Percentiles rank a stretch among this genome's conserved stretches.
These are phyloP conservation scores for Litchi chinensis DNA, from an alignment of 345 rosid genomes.

Conservation along the genomic window DNA sequence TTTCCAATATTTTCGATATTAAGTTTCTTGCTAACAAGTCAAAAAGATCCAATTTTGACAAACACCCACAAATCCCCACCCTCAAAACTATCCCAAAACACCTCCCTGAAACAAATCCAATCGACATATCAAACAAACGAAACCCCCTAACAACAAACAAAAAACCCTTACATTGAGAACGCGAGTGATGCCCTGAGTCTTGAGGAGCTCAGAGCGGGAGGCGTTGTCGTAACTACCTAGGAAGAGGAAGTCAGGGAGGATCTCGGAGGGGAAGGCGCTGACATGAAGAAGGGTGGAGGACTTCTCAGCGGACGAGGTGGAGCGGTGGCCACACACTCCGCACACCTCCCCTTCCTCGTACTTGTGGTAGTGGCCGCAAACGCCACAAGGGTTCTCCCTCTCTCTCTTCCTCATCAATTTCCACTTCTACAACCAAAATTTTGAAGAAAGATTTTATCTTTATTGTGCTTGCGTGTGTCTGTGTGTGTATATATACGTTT, in stretches of 20 bases:
- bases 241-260: conserved; percentile 86
- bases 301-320: conserved; percentile 50
- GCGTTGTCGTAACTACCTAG: conserved; percentile 99
- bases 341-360: conserved; percentile 98
- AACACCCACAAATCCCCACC: neutral
- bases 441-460: neutral
- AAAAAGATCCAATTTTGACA: neutral
- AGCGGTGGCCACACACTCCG: conserved; percentile 91
- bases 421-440: no score
- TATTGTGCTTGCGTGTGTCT: no score
- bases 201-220: conserved; percentile 93
- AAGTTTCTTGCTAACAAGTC: neutral
- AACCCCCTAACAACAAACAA: neutral
- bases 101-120: neutral
- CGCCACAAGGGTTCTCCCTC: conserved; percentile 95
- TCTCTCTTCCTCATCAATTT: conserved; percentile 89
- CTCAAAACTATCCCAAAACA: neutral
- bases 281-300: conserved; percentile 49
- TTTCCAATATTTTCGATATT: no score
- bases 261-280: conserved; percentile 93
- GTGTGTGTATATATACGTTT: neutral
- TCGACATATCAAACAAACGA: neutral
- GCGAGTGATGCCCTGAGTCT: conserved; percentile 82
- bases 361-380: conserved; percentile 98
- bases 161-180: conserved; percentile 76